A percentile compares a stretch with the other conserved stretches of the same genome.
Evolutionary conservation across 169 alveolate genomes (phyloP).

Genomic region (Cystoisospora suis): DNA sequence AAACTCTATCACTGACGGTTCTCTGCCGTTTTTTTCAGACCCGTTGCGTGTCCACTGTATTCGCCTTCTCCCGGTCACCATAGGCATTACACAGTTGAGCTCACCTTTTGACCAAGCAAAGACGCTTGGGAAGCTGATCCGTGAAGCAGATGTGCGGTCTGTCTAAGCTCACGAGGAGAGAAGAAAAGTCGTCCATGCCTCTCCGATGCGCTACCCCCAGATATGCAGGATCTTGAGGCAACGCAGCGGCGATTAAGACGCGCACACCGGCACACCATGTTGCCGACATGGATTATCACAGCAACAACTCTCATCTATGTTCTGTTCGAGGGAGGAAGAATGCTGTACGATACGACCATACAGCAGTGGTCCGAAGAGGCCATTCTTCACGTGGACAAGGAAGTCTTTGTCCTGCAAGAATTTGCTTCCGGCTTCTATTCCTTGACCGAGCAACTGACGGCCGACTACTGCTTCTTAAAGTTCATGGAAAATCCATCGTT

Average conservation of each 20-base stretch:
- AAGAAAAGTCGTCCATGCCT: too few relatives aligned
- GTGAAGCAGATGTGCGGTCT: too few relatives aligned
- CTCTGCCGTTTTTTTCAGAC: too few relatives aligned
- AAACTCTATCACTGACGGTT: too few relatives aligned
- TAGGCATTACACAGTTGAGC: too few relatives aligned
- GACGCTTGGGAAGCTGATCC: too few relatives aligned
- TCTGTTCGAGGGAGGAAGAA: slow-evolving; percentile 19
- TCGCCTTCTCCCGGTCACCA: too few relatives aligned
- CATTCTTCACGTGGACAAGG: slow-evolving; percentile 21
- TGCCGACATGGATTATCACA: slow-evolving; percentile 12
- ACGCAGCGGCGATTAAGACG: slow-evolving; percentile 26
- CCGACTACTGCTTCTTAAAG: neutral
- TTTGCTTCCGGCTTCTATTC: neutral
- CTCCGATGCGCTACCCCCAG: too few relatives aligned
- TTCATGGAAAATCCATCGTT: neutral
- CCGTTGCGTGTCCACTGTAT: too few relatives aligned
- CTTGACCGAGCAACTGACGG: slow-evolving; percentile 7
- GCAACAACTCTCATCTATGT: neutral
- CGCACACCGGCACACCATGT: slow-evolving; percentile 23
- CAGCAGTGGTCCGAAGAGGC: slow-evolving; percentile 60
- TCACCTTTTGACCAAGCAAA: too few relatives aligned
- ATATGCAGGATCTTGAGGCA: slow-evolving; percentile 26
- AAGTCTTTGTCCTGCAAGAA: neutral
- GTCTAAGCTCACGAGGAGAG: too few relatives aligned
- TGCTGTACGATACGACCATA: neutral